Evolutionary conservation across 2,329 filamentous ascomycete species (phyloP), one percentile per base, ranked within the genome.

Genomic region (Iodosphaeria phyllophila): DNA sequence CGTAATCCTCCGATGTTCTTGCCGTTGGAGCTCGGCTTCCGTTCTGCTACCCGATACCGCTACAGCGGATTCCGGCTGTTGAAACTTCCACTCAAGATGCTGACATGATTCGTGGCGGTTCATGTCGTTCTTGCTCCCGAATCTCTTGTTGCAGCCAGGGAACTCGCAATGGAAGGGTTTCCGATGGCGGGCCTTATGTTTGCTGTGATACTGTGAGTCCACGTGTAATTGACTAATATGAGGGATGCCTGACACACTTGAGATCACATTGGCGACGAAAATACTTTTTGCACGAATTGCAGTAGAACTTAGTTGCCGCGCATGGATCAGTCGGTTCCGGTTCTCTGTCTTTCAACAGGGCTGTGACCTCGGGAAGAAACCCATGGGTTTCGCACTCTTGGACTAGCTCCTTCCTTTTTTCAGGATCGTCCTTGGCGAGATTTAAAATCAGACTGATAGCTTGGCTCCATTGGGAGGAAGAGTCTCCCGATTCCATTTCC

Each of bases 51-150:
- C n/a, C n/a, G n/a, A n/a, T n/a, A n/a, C n/a, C n/a, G n/a, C n/a
- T n/a, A n/a, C n/a, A n/a, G n/a, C n/a, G n/a, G n/a, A n/a, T n/a
- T n/a, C n/a, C n/a, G n/a, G n/a, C n/a, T n/a, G n/a, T n/a, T n/a
- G n/a, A n/a, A n/a, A n/a, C n/a, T n/a, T n/a, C n/a, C n/a, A n/a
- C n/a, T n/a, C 66, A 31, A 65, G 69, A 43, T 92, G 83, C 39
- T 86, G 76, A 10, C 65, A 70, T 34, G 70, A 75, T 41, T 93
- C 86, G 40, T 93, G 84, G 2, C 84, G 69, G 43, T 91, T 92
- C 84, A 70, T 93, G 47, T 93, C 84, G 30, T 82, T 84, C 43
- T 92, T 92, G 46, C 77, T 84, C n/a, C 84, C 84, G 36, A 92
- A 92, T 0, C 44, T 56, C 40, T 80, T 83, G 24, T 50, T 46